phyloP scores from a whole-genome alignment of 1,284 basidiomycete species.

The Puccinia novopanici region DNA sequence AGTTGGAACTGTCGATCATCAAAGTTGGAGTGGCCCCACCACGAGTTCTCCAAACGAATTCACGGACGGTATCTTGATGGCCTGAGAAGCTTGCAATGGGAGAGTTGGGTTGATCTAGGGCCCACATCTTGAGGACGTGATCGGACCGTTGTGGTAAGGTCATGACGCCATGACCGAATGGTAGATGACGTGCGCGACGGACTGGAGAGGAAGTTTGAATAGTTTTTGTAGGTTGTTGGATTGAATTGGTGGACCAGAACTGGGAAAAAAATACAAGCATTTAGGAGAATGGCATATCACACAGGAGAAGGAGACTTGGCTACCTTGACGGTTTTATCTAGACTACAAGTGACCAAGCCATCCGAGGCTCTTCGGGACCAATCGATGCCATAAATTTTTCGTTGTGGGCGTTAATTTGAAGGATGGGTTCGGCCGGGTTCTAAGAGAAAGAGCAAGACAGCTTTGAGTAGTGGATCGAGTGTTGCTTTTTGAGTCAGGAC shows the following conservation, averaged over 20 bases:
- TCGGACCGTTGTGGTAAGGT: conserved; percentile 87
- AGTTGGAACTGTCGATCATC: conserved; percentile 80
- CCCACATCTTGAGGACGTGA: conserved; percentile 82
- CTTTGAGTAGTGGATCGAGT: neutral
- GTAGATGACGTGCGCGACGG: conserved; percentile 87
- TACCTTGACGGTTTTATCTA: conserved; percentile 87
- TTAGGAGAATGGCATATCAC: neutral
- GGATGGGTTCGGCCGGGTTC: conserved; percentile 84
- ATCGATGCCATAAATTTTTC: conserved; percentile 91
- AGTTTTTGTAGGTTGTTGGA: conserved; percentile 63
- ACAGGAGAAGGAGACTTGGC: conserved; percentile 58
- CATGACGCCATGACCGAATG: conserved; percentile 86
- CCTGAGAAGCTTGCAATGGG: conserved; percentile 81
- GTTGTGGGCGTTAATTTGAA: conserved; percentile 73
- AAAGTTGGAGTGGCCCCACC: conserved; percentile 62
- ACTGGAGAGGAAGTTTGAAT: conserved; percentile 84
- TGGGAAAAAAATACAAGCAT: conserved; percentile 15
- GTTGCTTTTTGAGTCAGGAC: conserved; percentile 52
- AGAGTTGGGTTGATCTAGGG: conserved; percentile 62
- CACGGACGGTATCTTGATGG: conserved; percentile 89
- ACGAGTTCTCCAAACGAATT: conserved; percentile 88
- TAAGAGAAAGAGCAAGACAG: conserved; percentile 57
- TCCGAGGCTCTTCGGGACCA: conserved; percentile 77
- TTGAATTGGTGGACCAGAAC: conserved; percentile 50
- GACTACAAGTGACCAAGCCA: conserved; percentile 83